Percentiles rank a stretch among this genome's conserved stretches.
phyloP scores from a whole-genome alignment of 2,329 filamentous ascomycete species.

The Podosphaera fusca region DNA sequence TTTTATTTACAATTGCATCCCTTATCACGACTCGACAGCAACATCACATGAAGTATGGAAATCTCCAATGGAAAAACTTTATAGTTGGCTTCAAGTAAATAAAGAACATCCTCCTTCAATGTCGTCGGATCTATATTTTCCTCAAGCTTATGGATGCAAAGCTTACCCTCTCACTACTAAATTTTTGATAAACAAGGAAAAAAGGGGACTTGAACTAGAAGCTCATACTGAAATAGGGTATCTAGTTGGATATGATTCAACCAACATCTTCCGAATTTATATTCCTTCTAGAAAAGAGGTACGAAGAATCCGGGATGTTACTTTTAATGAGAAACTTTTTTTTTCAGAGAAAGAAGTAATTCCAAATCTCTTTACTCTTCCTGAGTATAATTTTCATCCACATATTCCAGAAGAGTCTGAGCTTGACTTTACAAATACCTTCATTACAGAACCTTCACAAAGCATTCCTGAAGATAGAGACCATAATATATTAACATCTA shows the following conservation, averaged over 20 bases:
- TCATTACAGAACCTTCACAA: not conserved
- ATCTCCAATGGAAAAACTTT: not conserved
- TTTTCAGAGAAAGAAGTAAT: not conserved
- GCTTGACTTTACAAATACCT: not conserved
- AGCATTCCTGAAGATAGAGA: too few relatives aligned
- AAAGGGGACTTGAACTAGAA: not conserved
- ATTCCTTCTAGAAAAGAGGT: not conserved
- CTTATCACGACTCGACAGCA: not conserved
- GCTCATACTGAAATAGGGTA: not conserved
- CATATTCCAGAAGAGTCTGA: not conserved
- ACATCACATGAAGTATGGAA: not conserved
- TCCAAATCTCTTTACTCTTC: not conserved
- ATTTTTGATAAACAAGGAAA: not conserved
- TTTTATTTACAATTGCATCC: not conserved
- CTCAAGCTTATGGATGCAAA: not conserved
- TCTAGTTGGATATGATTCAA: not conserved
- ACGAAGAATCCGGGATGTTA: not conserved
- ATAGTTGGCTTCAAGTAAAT: not conserved
- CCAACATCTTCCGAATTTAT: not conserved
- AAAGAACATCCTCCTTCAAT: not conserved
- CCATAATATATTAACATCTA: not conserved
- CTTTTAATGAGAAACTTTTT: not conserved
- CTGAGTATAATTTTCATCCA: not conserved
- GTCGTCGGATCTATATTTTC: not conserved
- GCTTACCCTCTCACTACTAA: not conserved